Evolutionary conservation across 2,329 filamentous ascomycete species (phyloP).

Genomic region (Arthrobotrys sinensis): DNA sequence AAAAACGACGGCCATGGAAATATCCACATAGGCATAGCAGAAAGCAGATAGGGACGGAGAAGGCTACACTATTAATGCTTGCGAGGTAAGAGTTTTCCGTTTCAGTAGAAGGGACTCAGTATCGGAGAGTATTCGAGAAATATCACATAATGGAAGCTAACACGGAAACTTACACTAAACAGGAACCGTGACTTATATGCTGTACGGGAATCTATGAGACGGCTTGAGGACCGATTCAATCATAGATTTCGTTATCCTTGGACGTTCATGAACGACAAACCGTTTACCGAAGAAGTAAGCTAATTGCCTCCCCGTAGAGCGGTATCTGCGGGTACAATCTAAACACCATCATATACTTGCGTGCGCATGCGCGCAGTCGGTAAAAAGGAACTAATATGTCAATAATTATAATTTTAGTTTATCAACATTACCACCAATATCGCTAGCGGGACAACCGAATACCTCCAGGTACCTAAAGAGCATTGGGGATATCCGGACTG

Average conservation of each 20-base stretch:
- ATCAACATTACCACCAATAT: slow-evolving; percentile 62
- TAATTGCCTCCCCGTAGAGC: not conserved
- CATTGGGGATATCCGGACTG: slow-evolving; percentile 61
- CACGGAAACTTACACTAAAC: not conserved
- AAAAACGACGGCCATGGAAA: slow-evolving; percentile 26
- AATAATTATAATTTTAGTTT: slow-evolving; percentile 54
- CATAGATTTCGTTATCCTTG: slow-evolving; percentile 63
- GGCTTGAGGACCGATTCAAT: slow-evolving; percentile 64
- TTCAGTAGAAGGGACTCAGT: not conserved
- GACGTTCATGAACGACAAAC: slow-evolving; percentile 63
- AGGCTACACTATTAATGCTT: slow-evolving; percentile 63
- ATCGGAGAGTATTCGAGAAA: not conserved
- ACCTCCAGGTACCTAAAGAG: slow-evolving; percentile 60
- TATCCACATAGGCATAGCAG: slow-evolving; percentile 1
- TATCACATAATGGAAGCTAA: not conserved
- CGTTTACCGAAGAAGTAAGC: slow-evolving; percentile 63
- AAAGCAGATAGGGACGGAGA: slow-evolving; percentile 61
- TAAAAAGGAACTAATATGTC: not conserved
- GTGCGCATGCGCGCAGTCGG: not conserved
- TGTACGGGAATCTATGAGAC: slow-evolving; percentile 62
- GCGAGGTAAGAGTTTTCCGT: slow-evolving; percentile 44
- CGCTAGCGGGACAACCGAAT: slow-evolving; percentile 63
- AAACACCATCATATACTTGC: not conserved
- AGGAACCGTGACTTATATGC: slow-evolving; percentile 61
- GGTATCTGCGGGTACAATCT: too few species aligned